Percentiles rank a stretch among this genome's conserved stretches.
Conservation (phyloP, 164 flowering plant species). For the Liriodendron chinense region DNA sequence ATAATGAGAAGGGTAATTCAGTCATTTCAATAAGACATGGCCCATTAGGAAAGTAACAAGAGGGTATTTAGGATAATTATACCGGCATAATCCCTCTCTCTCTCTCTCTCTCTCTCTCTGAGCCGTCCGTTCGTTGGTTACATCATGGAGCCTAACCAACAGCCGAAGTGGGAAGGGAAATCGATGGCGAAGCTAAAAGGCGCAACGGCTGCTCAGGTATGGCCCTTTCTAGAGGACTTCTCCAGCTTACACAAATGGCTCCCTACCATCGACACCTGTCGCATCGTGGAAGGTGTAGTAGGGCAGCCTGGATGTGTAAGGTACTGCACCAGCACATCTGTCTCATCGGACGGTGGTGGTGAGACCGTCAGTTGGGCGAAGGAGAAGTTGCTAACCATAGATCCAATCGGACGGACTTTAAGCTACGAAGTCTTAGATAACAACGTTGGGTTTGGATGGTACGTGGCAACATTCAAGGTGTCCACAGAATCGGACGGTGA, state of each 20-base stretch:
- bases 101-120: no score
- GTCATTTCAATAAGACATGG: no score
- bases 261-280: slow-evolving; percentile 32
- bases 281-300: slow-evolving; percentile 24
- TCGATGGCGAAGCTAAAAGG: slow-evolving; percentile 22
- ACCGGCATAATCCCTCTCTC: no score
- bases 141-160: slow-evolving; percentile 1
- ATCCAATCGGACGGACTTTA: slow-evolving; percentile 26
- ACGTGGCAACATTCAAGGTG: slow-evolving; percentile 29
- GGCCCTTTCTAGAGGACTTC: slow-evolving; percentile 47
- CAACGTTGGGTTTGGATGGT: slow-evolving; percentile 30
- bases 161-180: slow-evolving; percentile 42
- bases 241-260: slow-evolving; percentile 40
- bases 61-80: no score
- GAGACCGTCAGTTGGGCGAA: slow-evolving; percentile 37
- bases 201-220: slow-evolving; percentile 29
- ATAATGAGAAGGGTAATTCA: no score
- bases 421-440: slow-evolving; percentile 49
- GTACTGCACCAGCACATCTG: slow-evolving; percentile 30
- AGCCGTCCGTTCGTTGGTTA: no score
- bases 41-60: no score
- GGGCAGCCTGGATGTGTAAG: slow-evolving; percentile 47
- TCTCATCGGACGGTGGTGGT: neutral
- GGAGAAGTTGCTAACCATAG: slow-evolving; percentile 40
- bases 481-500: slow-evolving; percentile 10